phyloP scores from a whole-genome alignment of 164 flowering plant species.

The Cinnamomum micranthum region DNA sequence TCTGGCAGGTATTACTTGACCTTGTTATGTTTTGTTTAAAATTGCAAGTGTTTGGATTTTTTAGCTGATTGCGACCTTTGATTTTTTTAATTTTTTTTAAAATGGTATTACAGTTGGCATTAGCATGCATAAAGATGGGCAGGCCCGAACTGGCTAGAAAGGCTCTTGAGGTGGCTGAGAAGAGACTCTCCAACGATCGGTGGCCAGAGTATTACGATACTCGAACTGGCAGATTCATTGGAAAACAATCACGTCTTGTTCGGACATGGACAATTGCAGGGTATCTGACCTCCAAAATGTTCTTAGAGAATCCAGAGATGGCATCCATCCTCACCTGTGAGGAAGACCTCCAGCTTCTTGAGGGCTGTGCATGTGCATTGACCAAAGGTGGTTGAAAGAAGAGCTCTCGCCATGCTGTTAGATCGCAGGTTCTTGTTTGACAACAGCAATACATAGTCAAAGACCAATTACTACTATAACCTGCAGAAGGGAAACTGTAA shows the following conservation, averaged over 20 bases:
- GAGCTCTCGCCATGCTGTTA: slow-evolving; percentile 15
- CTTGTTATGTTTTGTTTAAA: not conserved
- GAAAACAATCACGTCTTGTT: slow-evolving; percentile 58
- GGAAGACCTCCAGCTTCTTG: slow-evolving; percentile 18
- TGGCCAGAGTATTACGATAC: slow-evolving; percentile 84
- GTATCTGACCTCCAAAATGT: slow-evolving; percentile 66
- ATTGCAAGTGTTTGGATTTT: not conserved
- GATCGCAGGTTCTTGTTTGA: not conserved
- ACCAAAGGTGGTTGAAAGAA: slow-evolving; percentile 14
- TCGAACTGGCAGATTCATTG: slow-evolving; percentile 55
- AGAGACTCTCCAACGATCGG: slow-evolving; percentile 42
- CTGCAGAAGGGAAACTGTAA: not conserved
- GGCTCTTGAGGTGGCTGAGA: slow-evolving; percentile 49
- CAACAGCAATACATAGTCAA: not conserved
- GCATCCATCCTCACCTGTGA: slow-evolving; percentile 16
- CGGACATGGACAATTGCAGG: slow-evolving; percentile 92
- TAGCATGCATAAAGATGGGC: slow-evolving; percentile 72
- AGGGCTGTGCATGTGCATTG: slow-evolving; percentile 17
- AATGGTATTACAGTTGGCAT: slow-evolving; percentile 47
- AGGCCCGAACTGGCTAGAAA: slow-evolving; percentile 48
- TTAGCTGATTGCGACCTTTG: not conserved
- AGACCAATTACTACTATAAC: not conserved
- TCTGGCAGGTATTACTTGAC: slow-evolving; percentile 72
- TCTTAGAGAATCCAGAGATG: slow-evolving; percentile 29
- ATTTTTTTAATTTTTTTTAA: not conserved